Percentiles rank a stretch among this genome's conserved stretches.
Evolutionary conservation across 495 filamentous ascomycete species (phyloP).

Genomic region (Penicillium lividum): DNA sequence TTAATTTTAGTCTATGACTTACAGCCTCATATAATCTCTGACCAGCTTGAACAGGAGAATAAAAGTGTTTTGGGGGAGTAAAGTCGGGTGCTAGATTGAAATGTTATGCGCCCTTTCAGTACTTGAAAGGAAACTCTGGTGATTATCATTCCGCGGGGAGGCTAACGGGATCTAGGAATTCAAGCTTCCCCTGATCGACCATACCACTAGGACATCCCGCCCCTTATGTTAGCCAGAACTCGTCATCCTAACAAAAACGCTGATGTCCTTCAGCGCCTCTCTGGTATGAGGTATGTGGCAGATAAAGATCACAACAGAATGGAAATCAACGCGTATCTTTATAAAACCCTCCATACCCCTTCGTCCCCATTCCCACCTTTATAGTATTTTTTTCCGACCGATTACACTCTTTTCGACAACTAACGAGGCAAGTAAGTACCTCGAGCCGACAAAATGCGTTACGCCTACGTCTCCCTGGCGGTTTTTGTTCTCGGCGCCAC

Average conservation of each 20-base stretch:
- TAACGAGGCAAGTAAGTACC: slow-evolving; percentile 2
- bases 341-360: slow-evolving; percentile 25
- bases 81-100: not conserved
- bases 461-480: slow-evolving; percentile 28
- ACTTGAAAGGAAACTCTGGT: not conserved
- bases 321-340: slow-evolving; percentile 10
- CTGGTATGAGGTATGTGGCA: slow-evolving; percentile 23
- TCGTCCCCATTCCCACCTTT: slow-evolving; percentile 3
- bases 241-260: slow-evolving; percentile 19
- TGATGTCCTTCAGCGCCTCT: slow-evolving; percentile 18
- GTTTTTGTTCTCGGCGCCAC: slow-evolving; percentile 24
- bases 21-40: too few relatives aligned
- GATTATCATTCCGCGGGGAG: slow-evolving; percentile 29
- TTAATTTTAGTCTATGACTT: not conserved
- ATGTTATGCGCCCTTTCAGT: not conserved
- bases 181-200: slow-evolving; percentile 4
- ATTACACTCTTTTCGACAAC: slow-evolving; percentile 19
- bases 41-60: too few relatives aligned
- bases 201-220: slow-evolving; percentile 9
- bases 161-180: slow-evolving; percentile 6
- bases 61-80: too few relatives aligned
- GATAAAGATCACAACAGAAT: slow-evolving; percentile 17
- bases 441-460: slow-evolving; percentile 20
- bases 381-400: slow-evolving; percentile 20
- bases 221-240: slow-evolving; percentile 20